Conservation (phyloP, 164 flowering plant species). For the Vitis vinifera region DNA sequence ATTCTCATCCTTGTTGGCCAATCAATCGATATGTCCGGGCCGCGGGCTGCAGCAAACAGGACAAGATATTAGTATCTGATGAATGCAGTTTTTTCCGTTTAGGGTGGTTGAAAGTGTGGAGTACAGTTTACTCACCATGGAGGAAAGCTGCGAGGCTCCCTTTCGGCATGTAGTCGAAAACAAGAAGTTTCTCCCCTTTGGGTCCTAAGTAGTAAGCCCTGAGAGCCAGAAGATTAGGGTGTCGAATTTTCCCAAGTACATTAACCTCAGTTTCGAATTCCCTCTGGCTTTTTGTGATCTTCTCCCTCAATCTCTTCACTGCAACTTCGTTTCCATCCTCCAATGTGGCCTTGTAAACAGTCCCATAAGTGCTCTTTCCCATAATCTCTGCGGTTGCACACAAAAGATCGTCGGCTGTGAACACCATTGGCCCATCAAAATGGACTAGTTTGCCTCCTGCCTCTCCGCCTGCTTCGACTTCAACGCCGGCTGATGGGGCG, state of each 20-base stretch:
- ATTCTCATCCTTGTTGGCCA: slow-evolving; percentile 49
- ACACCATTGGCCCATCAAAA: slow-evolving; percentile 86
- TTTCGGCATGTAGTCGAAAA: slow-evolving; percentile 74
- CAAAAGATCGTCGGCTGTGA: slow-evolving; percentile 89
- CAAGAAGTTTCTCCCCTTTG: slow-evolving; percentile 97
- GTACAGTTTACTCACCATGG: slow-evolving; percentile 13
- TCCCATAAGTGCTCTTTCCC: slow-evolving; percentile 96
- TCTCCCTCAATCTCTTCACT: slow-evolving; percentile 92
- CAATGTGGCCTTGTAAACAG: slow-evolving; percentile 87
- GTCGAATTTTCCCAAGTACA: slow-evolving; percentile 62
- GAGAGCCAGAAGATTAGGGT: slow-evolving; percentile 11
- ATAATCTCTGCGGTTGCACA: slow-evolving; percentile 97
- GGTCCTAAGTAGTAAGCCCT: slow-evolving; percentile 59
- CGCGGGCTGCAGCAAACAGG: slow-evolving; percentile 15
- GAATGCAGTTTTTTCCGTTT: no score
- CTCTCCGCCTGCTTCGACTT: slow-evolving; percentile 52
- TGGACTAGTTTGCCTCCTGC: slow-evolving; percentile 91
- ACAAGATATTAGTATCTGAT: not conserved
- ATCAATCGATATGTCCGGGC: slow-evolving; percentile 24
- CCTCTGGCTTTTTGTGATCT: slow-evolving; percentile 69
- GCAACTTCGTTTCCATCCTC: slow-evolving; percentile 90
- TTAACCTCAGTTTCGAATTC: slow-evolving; percentile 84
- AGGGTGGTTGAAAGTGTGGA: no score
- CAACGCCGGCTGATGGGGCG: slow-evolving; percentile 30
- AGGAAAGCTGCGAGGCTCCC: slow-evolving; percentile 27